phyloP scores from a whole-genome alignment of 805 yeast species.

The Saccharomycopsis sp. region DNA sequence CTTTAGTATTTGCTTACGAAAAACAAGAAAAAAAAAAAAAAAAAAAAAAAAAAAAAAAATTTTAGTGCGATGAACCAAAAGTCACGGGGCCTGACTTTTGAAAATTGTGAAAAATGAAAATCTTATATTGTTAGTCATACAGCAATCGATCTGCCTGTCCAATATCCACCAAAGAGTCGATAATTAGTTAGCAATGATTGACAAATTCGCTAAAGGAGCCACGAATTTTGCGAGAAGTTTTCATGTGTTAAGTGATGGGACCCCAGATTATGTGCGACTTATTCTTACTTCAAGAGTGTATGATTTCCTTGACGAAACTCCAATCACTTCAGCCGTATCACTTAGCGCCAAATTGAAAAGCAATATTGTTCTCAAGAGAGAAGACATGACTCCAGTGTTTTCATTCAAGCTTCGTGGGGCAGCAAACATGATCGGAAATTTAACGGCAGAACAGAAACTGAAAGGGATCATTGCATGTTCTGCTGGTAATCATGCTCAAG shows the following conservation, averaged over 20 bases:
- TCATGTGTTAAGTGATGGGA: constrained; percentile 47
- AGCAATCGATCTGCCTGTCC: no score
- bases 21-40: background rate
- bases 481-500: constrained; percentile 99
- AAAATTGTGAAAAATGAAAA: no score
- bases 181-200: no score
- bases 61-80: background rate
- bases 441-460: constrained; percentile 49
- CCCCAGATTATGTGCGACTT: constrained; percentile 90
- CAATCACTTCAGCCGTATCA: constrained; percentile 67
- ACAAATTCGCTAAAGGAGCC: no score
- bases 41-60: constrained; percentile 1
- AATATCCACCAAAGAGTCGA: no score
- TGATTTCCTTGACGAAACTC: constrained; percentile 90
- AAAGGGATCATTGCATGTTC: constrained; percentile 95
- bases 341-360: constrained; percentile 71
- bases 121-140: no score
- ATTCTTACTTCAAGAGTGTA: constrained; percentile 89
- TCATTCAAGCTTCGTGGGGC: constrained; percentile 97
- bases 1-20: background rate
- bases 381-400: constrained; percentile 90
- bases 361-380: constrained; percentile 76
- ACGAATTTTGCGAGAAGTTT: no score
- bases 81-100: no score
- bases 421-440: constrained; percentile 90